These are phyloP conservation scores for Hypsizygus ulmarius DNA, from an alignment of 1,284 basidiomycete species.

Conservation along the genomic window DNA sequence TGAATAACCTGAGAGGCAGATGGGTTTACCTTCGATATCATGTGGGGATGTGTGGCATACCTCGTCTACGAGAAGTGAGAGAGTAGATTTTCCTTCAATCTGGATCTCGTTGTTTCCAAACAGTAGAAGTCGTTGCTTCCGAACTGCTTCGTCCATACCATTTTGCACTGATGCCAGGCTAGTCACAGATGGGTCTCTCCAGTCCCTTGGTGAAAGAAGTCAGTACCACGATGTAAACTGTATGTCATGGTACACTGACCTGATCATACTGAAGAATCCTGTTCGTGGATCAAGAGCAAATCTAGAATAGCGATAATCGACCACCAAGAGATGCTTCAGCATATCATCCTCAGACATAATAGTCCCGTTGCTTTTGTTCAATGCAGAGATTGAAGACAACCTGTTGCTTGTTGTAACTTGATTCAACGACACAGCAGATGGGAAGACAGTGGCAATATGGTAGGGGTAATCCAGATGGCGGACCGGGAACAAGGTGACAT, in stretches of 20 bases:
- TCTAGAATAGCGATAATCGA: conserved; percentile 87
- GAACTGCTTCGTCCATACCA: conserved; percentile 56
- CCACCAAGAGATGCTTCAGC: conserved; percentile 53
- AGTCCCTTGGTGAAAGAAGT: conserved; percentile 60
- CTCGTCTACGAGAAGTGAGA: conserved; percentile 88
- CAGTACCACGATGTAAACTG: conserved; percentile 2
- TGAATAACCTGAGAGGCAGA: conserved; percentile 77
- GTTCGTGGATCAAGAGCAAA: conserved; percentile 86
- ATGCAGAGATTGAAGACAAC: conserved; percentile 20
- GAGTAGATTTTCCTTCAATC: conserved; percentile 83
- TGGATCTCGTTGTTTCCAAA: conserved; percentile 93
- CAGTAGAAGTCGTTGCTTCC: conserved; percentile 66
- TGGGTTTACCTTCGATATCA: background rate
- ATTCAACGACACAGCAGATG: conserved; percentile 30
- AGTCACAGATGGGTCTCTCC: conserved; percentile 86
- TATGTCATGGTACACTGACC: conserved; percentile 39
- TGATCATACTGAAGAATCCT: conserved; percentile 81
- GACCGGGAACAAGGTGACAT: conserved; percentile 76
- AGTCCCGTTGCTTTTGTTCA: conserved; percentile 22
- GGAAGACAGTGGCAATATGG: conserved; percentile 76
- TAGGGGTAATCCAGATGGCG: conserved; percentile 72
- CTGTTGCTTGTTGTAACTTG: conserved; percentile 12
- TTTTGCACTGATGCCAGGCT: conserved; percentile 58
- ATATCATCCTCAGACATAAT: conserved; percentile 34
- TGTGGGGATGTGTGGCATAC: conserved; percentile 43